Base-by-base conservation (phyloP, 2,329 filamentous ascomycete genomes). In the Colletotrichum cereale region DNA sequence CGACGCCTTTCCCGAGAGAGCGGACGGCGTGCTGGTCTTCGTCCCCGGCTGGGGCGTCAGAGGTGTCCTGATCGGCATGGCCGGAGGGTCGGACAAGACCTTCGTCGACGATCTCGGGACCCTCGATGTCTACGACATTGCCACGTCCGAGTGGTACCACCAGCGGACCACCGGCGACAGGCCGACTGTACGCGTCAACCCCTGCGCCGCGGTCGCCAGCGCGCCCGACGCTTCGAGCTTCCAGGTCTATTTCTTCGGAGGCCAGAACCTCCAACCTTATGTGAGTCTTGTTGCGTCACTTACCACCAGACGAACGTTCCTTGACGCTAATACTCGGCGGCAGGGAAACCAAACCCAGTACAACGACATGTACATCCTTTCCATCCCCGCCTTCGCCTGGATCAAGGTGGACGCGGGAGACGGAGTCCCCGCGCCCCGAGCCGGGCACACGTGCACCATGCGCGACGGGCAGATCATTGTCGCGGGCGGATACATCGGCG, bases 211-310 rank as follows among this genome's bases (percentile, higher is more conserved):
- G 0, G 88, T 92, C 24, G 91, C 89, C 52, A 89, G 90, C 21
- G 90, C 91, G 14, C 87, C 91, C 8, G 92, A 93, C 76, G 92
- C 92, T 11, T 92, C 90, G 24, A 92, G 90, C 36, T 93, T 93
- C 77, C 92, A 95, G 77, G 86, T 95, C 55, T 94, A 95, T 81
- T 87, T 95, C 82, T 95, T 92, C 77, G 93, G 92, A 16, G 93
- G 93, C 0, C 93, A 95, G 78, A 92, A 93, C 74, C 84, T 95
- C 1, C 85, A 89, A 34, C 92, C 92, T 0, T 87, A 85, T 71
- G 90, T 84, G 75, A 76, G 82, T 77, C 21, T 61, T 24, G 7
- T 50, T 24, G 2, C 31, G 47, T 21, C 26, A 2, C 26, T 24
- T 8, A 34, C 8, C 8, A 5, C 11, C 44, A 5, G 14, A 2